These are phyloP conservation scores for Pseudodiploospora longispora DNA, from an alignment of 2,329 filamentous ascomycete genomes.

Conservation along the genomic window DNA sequence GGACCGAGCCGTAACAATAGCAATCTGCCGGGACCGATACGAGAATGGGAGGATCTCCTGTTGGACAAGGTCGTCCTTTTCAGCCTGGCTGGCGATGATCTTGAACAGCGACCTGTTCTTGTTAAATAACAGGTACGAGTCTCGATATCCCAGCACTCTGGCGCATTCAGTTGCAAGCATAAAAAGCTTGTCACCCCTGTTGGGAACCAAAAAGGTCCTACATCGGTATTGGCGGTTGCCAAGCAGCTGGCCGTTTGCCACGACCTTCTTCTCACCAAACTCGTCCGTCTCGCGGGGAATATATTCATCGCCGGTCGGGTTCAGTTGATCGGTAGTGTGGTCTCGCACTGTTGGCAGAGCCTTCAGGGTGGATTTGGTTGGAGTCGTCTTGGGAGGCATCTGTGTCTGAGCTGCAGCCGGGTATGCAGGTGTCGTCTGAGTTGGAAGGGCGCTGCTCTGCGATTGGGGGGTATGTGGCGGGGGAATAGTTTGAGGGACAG, in stretches of 20 bases:
- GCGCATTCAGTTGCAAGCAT: constrained; percentile 99
- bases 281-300: constrained; percentile 89
- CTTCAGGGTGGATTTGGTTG: constrained; percentile 79
- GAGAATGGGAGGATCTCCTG: constrained; percentile 97
- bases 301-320: constrained; percentile 85
- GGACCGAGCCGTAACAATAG: constrained; percentile 91
- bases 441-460: constrained; percentile 37
- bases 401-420: constrained; percentile 27
- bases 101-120: constrained; percentile 96
- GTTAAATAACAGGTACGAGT: constrained; percentile 98
- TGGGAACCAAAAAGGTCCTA: constrained; percentile 85
- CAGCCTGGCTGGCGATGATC: constrained; percentile 90
- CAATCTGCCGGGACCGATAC: constrained; percentile 96
- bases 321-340: constrained; percentile 93
- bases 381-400: constrained; percentile 69
- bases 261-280: constrained; percentile 89
- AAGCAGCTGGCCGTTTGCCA: constrained; percentile 69
- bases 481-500: constrained; percentile 28
- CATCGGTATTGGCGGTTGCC: constrained; percentile 85
- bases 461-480: constrained; percentile 50
- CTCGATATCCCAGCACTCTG: constrained; percentile 83
- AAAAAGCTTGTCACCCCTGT: constrained; percentile 87
- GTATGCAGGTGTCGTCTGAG: constrained; percentile 33
- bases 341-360: constrained; percentile 92
- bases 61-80: constrained; percentile 92